Conservation (phyloP, 1,284 basidiomycete species). For the Melampsora medusae region DNA sequence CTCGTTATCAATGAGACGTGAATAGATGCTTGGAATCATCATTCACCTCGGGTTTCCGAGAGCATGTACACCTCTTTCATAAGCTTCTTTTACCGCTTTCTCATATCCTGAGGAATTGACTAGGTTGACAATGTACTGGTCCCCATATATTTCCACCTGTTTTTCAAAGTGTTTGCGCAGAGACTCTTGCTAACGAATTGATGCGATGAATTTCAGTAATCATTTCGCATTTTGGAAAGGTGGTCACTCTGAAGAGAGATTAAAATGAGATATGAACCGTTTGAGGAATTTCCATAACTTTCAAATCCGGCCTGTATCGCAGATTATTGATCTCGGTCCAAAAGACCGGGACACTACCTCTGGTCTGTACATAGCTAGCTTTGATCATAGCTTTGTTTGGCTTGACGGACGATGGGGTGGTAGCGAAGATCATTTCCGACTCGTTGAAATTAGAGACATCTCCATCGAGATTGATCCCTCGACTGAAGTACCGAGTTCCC, state of each 20-base stretch:
- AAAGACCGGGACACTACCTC: conserved; percentile 89
- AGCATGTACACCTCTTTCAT: conserved; percentile 69
- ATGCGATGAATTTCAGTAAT: not conserved
- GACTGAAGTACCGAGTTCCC: conserved; percentile 93
- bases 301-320: conserved; percentile 92
- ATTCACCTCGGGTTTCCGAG: conserved; percentile 46
- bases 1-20: no score
- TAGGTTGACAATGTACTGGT: conserved; percentile 80
- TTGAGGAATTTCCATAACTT: conserved; percentile 87
- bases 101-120: conserved; percentile 95
- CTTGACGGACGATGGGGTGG: conserved; percentile 52
- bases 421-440: conserved; percentile 82
- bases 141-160: conserved; percentile 74
- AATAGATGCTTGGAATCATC: conserved; percentile 2
- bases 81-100: conserved; percentile 91
- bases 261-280: conserved; percentile 61
- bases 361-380: conserved; percentile 78
- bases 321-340: conserved; percentile 98
- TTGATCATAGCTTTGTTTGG: conserved; percentile 55
- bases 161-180: conserved; percentile 73
- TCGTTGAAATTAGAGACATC: conserved; percentile 90
- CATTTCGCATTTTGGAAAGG: conserved; percentile 27
- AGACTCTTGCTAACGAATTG: conserved; percentile 63
- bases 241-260: conserved; percentile 1
- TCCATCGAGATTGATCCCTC: conserved; percentile 75